Evolutionary conservation across 495 filamentous ascomycete species (phyloP), one percentile per base, ranked within the genome.

Genomic region (Neurospora sp.): DNA sequence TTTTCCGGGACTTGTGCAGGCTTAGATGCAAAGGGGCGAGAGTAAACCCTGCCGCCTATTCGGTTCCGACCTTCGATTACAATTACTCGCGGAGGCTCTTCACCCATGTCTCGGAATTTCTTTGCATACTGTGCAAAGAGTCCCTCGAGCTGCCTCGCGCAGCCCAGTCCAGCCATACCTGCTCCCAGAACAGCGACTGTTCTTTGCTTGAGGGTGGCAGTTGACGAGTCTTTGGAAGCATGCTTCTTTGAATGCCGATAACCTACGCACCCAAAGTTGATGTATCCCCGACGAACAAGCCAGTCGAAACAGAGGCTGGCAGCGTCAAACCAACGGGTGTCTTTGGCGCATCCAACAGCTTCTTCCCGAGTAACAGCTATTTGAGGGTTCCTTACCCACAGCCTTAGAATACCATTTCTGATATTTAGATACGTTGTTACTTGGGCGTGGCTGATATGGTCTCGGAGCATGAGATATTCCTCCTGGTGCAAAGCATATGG

Each of bases 391-490:
- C 90, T 88, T 12, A 92, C 88, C 94, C 94, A 99, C 44, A 98
- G 83, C 71, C 96, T 88, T 38, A 99, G 83, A 74, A 98, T 97
- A 5, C 94, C 94, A 81, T 99, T 99, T 73, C 96, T 87, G 73
- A 99, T 97, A 81, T 97, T 98, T 40, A 99, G 82, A 80, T 98
- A 99, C n/a, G 92, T 91, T 11, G 96, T 97, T 71, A 98, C 93
- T 78, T 99, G 95, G 40, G 90, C 85, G 76, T 93, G 90, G 78
- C 90, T 96, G 72, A 99, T 89, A 80, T 96, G 89, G 44, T 92
- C 85, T 72, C 91, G 88, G 27, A 99, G 82, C 69, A 94, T 87
- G 73, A 87, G 80, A 79, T 97, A 94, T 79, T 99, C 96, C 71
- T 91, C 89, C n/a, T 85, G 85, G 81, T 98, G 94, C 18, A 99